phyloP scores from a whole-genome alignment of 345 rosid species.

The Stellera chamaejasme region DNA sequence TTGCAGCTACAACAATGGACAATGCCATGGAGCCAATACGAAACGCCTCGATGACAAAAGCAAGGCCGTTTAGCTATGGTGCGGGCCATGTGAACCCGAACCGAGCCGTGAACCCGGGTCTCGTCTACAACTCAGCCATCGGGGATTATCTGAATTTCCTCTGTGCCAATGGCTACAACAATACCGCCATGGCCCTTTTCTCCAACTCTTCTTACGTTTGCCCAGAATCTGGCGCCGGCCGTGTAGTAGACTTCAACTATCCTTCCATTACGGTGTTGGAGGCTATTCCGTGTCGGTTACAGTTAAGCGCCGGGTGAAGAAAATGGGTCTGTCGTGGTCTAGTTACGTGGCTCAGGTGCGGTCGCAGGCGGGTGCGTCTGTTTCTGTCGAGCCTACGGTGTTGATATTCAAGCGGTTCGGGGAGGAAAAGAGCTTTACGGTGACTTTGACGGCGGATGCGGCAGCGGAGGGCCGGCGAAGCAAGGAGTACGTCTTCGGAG shows the following conservation, averaged over 20 bases:
- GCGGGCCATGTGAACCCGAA: conserved; percentile 75
- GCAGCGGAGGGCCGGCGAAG: conserved; percentile 6
- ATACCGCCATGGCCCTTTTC: conserved; percentile 22
- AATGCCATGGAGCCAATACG: conserved; percentile 31
- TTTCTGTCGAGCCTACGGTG: conserved; percentile 32
- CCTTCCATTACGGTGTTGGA: conserved; percentile 55
- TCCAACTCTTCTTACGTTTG: conserved; percentile 27
- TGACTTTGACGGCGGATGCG: conserved; percentile 30
- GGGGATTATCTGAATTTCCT: conserved; percentile 62
- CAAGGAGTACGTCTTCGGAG: conserved; percentile 32
- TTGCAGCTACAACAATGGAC: conserved; percentile 52
- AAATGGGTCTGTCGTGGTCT: conserved; percentile 50
- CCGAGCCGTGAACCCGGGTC: conserved; percentile 61
- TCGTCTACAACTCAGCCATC: conserved; percentile 46
- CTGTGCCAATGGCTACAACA: conserved; percentile 56
- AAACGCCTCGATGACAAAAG: conserved; percentile 18
- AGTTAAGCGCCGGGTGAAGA: conserved; percentile 43
- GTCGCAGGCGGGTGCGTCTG: conserved; percentile 40
- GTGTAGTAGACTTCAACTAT: conserved; percentile 50
- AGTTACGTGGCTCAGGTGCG: conserved; percentile 24
- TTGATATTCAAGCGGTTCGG: conserved; percentile 35
- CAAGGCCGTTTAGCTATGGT: conserved; percentile 57
- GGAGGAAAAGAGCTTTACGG: conserved; percentile 46
- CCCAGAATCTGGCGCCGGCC: conserved; percentile 16
- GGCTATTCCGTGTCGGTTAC: conserved; percentile 21